These are phyloP conservation scores for Cyberlindnera maritima DNA, from an alignment of 805 yeast genomes.

Conservation along the genomic window DNA sequence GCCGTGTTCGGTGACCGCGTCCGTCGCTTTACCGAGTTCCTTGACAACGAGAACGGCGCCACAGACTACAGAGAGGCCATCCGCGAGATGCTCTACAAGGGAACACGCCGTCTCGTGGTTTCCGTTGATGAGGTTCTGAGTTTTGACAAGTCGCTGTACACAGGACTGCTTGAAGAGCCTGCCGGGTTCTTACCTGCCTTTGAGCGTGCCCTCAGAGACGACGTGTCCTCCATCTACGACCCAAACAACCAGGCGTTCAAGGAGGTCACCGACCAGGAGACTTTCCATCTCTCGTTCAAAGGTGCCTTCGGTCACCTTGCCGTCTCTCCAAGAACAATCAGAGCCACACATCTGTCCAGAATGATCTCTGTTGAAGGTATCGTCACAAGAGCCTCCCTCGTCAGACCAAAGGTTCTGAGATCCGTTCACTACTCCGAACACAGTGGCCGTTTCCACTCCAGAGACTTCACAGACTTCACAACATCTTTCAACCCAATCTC, in stretches of 20 bases:
- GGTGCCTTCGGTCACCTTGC: conserved; percentile 91
- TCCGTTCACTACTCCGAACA: conserved; percentile 91
- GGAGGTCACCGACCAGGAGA: conserved; percentile 56
- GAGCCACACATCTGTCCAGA: conserved; percentile 72
- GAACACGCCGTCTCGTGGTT: conserved; percentile 63
- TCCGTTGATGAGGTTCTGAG: conserved; percentile 86
- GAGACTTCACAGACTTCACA: conserved; percentile 91
- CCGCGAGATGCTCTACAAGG: conserved; percentile 66
- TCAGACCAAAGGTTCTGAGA: conserved; percentile 86
- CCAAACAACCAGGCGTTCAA: conserved; percentile 51
- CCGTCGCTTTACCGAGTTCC: conserved; percentile 83
- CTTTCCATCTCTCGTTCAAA: conserved; percentile 72
- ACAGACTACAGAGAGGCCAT: conserved; percentile 69
- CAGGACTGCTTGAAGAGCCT: conserved; percentile 70
- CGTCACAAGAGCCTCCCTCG: conserved; percentile 89
- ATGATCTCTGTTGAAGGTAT: conserved; percentile 91
- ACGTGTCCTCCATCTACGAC: conserved; percentile 71
- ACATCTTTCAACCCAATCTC: conserved; percentile 83
- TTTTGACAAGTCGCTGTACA: conserved; percentile 76
- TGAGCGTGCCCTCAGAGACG: conserved; percentile 79
- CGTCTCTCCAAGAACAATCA: conserved; percentile 83
- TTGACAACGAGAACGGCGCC: conserved; percentile 54
- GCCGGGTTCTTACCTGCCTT: conserved; percentile 87
- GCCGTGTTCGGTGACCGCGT: conserved; percentile 75
- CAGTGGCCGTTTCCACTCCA: conserved; percentile 79